Percentiles rank a stretch among this genome's conserved stretches.
These are phyloP conservation scores for Gnetum montanum DNA, from an alignment of 75 land plant genomes.

Conservation along the genomic window DNA sequence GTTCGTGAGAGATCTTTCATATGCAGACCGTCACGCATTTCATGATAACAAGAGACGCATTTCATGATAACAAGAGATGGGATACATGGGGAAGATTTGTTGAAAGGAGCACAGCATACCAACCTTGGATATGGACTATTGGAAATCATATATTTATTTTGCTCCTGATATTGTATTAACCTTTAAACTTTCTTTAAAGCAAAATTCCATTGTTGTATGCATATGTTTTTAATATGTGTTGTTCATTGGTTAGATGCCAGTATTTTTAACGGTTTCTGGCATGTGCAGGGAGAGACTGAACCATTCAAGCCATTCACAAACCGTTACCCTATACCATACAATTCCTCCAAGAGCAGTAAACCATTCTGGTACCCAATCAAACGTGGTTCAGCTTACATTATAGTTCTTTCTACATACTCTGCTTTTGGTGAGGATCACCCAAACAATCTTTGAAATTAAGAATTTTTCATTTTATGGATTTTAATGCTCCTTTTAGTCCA, in stretches of 20 bases:
- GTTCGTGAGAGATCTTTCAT: conserved; percentile 85
- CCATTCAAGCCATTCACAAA: conserved; percentile 29
- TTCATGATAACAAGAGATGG: conserved; percentile 73
- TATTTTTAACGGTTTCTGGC: too few relatives aligned
- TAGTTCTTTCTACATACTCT: conserved; percentile 39
- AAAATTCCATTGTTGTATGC: too few relatives aligned
- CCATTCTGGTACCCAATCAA: conserved; percentile 50
- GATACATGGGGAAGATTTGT: conserved; percentile 87
- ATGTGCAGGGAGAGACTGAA: conserved; percentile 45
- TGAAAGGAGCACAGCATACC: conserved; percentile 80
- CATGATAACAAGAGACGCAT: conserved; percentile 78
- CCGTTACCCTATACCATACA: conserved; percentile 26
- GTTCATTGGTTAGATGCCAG: too few relatives aligned
- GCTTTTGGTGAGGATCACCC: conserved; percentile 47
- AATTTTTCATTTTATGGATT: too few relatives aligned
- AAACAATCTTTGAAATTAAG: too few relatives aligned
- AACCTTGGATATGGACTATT: conserved; percentile 93
- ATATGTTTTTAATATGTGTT: too few relatives aligned
- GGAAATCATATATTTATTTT: too few relatives aligned
- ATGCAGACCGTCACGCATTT: conserved; percentile 69
- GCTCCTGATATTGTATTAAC: conserved; percentile 53
- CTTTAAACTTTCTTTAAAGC: too few relatives aligned
- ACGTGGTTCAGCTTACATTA: conserved; percentile 64
- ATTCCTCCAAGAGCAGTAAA: conserved; percentile 20
- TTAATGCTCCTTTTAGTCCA: too few relatives aligned